These are phyloP conservation scores for Nymphaea colorata DNA, from an alignment of 164 flowering plant genomes.

Conservation along the genomic window DNA sequence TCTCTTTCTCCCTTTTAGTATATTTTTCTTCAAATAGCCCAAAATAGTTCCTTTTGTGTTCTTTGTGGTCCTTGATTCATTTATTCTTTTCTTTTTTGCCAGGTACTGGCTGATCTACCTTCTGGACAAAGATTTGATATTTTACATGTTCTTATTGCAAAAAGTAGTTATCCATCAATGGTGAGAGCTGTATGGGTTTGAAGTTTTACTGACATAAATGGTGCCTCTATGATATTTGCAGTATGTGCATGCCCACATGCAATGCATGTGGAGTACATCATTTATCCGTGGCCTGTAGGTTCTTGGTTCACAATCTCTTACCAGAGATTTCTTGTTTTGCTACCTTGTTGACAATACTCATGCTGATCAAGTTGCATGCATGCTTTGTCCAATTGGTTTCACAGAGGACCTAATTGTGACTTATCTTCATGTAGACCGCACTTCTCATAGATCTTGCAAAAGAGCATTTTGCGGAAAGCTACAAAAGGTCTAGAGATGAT, in stretches of 20 bases:
- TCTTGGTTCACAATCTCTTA: background rate
- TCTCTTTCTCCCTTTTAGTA: too few relatives aligned
- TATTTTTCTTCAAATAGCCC: too few relatives aligned
- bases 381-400: too few relatives aligned
- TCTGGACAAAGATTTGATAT: slow-evolving; percentile 47
- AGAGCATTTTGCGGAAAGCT: slow-evolving; percentile 21
- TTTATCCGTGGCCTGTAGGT: background rate
- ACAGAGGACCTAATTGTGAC: background rate
- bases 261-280: background rate
- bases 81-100: background rate
- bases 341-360: background rate
- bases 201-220: background rate
- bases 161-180: slow-evolving; percentile 58
- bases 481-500: slow-evolving; percentile 8
- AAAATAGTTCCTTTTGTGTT: background rate
- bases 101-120: slow-evolving; percentile 79
- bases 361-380: too few relatives aligned
- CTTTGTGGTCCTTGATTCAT: background rate
- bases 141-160: slow-evolving; percentile 45
- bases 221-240: background rate
- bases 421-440: slow-evolving; percentile 38
- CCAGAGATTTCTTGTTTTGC: background rate
- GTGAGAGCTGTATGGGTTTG: slow-evolving; percentile 22
- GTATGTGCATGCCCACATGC: background rate
- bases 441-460: slow-evolving; percentile 54